These are phyloP conservation scores for Urochloa ruziziensis DNA, from an alignment of 176 grass and related monocot genomes.

Conservation along the genomic window DNA sequence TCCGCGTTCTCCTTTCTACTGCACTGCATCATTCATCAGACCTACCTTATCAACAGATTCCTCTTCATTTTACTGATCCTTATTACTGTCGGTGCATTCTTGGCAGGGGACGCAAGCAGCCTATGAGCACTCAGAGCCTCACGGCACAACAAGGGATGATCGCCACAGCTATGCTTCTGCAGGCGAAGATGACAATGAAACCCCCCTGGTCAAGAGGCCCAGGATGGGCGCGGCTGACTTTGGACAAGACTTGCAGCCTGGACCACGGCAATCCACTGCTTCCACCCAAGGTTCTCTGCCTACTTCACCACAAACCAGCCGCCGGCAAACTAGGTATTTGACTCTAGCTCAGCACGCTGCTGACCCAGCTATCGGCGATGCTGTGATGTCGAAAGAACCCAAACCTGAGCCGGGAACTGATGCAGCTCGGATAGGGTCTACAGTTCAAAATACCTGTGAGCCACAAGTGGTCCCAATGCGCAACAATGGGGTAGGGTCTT, in stretches of 20 bases:
- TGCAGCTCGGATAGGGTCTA: not conserved
- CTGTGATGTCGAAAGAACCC: conserved; percentile 47
- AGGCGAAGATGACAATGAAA: conserved; percentile 15
- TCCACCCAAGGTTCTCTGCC: not conserved
- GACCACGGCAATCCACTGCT: not conserved
- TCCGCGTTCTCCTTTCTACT: not conserved
- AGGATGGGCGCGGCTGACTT: not conserved
- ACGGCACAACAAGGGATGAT: not conserved
- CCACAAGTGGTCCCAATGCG: not conserved
- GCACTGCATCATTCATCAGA: not conserved
- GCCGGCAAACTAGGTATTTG: conserved; percentile 18
- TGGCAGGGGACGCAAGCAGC: not conserved
- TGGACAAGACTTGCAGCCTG: not conserved
- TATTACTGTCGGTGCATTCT: not conserved
- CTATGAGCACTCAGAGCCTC: not conserved
- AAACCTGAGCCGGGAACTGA: conserved; percentile 38
- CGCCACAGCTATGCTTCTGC: not conserved
- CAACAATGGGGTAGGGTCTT: conserved; percentile 10
- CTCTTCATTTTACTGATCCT: not conserved
- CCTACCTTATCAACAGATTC: not conserved
- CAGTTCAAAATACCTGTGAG: conserved; percentile 14
- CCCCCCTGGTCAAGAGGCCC: conserved; percentile 24
- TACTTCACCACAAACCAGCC: conserved; percentile 2
- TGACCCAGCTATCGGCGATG: not conserved
- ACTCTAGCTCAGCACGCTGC: not conserved